Percentiles rank a stretch among this genome's conserved stretches.
Evolutionary conservation across 202 grass and related monocot genomes (phyloP).

Genomic region (Panicum virgatum): DNA sequence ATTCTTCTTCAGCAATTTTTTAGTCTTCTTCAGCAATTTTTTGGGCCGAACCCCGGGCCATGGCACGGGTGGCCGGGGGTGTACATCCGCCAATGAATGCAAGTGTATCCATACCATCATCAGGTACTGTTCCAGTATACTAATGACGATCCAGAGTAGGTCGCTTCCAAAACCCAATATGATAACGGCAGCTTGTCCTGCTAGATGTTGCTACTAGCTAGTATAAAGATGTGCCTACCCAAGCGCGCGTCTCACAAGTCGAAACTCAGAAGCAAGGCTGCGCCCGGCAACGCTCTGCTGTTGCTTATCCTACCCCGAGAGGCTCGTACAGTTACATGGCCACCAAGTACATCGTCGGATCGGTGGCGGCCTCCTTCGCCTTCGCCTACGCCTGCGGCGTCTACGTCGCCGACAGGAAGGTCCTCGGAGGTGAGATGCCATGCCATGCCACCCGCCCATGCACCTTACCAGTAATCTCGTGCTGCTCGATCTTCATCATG

Average conservation of each 20-base stretch:
- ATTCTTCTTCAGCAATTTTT: no score
- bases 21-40: no score
- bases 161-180: background rate
- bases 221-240: conserved; percentile 6
- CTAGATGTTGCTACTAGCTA: background rate
- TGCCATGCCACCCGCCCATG: no score
- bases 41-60: no score
- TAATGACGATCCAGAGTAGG: background rate
- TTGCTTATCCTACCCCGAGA: no score
- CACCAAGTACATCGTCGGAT: conserved; percentile 47
- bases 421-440: conserved; percentile 56
- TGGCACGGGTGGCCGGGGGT: no score
- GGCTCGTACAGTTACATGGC: conserved; percentile 35
- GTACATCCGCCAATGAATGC: no score
- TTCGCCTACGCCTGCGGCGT: conserved; percentile 42
- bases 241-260: background rate
- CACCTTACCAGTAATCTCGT: no score
- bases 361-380: conserved; percentile 43
- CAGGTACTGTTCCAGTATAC: background rate
- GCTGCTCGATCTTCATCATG: no score
- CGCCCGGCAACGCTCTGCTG: no score
- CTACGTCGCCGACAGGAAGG: conserved; percentile 43
- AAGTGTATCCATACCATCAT: background rate
- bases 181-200: background rate
- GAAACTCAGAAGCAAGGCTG: background rate